Percentiles rank a stretch among this genome's conserved stretches.
phyloP scores from a whole-genome alignment of 2,329 filamentous ascomycete genomes.

The Corynespora cassiicola region DNA sequence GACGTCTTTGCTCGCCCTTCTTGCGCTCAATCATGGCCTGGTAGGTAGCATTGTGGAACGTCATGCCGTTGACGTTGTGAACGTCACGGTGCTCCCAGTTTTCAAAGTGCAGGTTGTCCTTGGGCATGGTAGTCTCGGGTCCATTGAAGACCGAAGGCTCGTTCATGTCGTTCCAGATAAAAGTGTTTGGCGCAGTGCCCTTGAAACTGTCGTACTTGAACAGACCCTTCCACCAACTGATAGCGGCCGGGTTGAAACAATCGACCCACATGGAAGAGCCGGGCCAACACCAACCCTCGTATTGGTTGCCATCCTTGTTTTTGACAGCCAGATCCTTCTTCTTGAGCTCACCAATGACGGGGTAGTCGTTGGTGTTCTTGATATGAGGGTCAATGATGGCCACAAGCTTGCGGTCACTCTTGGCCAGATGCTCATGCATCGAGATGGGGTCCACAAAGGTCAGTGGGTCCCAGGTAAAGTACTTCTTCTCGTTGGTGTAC shows the following conservation, averaged over 20 bases:
- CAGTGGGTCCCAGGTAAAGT: slow-evolving; percentile 95
- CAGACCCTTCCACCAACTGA: slow-evolving; percentile 87
- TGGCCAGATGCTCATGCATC: slow-evolving; percentile 88
- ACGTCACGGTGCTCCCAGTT: slow-evolving; percentile 97
- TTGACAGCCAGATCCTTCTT: slow-evolving; percentile 82
- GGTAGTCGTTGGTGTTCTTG: slow-evolving; percentile 85
- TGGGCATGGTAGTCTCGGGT: slow-evolving; percentile 97
- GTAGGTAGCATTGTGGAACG: slow-evolving; percentile 93
- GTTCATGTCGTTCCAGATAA: slow-evolving; percentile 99
- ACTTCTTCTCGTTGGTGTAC: slow-evolving; percentile 96
- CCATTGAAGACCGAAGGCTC: slow-evolving; percentile 99
- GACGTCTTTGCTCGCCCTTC: slow-evolving; percentile 82
- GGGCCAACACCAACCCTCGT: slow-evolving; percentile 99
- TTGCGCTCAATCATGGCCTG: slow-evolving; percentile 84
- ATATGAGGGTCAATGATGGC: slow-evolving; percentile 97
- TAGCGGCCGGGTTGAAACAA: slow-evolving; percentile 89
- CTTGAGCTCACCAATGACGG: slow-evolving; percentile 79
- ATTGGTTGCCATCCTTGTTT: slow-evolving; percentile 88
- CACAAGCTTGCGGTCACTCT: slow-evolving; percentile 87
- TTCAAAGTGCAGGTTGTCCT: slow-evolving; percentile 91
- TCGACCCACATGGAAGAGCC: slow-evolving; percentile 97
- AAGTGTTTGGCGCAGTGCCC: slow-evolving; percentile 84
- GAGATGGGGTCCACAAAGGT: slow-evolving; percentile 84
- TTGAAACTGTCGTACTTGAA: slow-evolving; percentile 91
- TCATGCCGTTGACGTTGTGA: slow-evolving; percentile 95